A percentile compares a stretch with the other conserved stretches of the same genome.
Evolutionary conservation across 805 yeast species (phyloP).

Genomic region (Nakazawaea ambrosiae): DNA sequence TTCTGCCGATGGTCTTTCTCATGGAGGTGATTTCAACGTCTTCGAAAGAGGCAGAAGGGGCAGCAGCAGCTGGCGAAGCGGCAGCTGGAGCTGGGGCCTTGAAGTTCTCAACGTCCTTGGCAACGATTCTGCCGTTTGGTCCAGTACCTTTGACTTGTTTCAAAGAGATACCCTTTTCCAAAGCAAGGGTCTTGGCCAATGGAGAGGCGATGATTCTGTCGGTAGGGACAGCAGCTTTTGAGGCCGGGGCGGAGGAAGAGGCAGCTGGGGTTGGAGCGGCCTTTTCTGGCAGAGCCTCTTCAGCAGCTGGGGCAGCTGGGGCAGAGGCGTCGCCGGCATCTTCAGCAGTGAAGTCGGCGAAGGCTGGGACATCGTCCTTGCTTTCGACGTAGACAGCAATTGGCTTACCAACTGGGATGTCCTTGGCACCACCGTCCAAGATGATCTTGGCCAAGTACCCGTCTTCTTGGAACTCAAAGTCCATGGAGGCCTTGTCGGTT

Average conservation of each 20-base stretch:
- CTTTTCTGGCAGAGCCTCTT: slow-evolving; percentile 13
- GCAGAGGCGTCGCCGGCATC: slow-evolving; percentile 59
- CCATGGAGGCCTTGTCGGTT: slow-evolving; percentile 98
- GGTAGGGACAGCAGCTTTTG: slow-evolving; percentile 36
- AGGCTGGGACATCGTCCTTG: slow-evolving; percentile 76
- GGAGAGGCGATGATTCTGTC: slow-evolving; percentile 88
- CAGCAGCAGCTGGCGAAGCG: slow-evolving; percentile 36
- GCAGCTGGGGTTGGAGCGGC: slow-evolving; percentile 24
- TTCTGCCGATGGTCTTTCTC: slow-evolving; percentile 90
- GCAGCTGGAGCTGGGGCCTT: slow-evolving; percentile 39
- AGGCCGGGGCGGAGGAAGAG: slow-evolving; percentile 24
- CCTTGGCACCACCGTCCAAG: slow-evolving; percentile 79
- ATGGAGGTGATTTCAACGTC: slow-evolving; percentile 85
- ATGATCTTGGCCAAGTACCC: slow-evolving; percentile 86
- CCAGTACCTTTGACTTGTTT: slow-evolving; percentile 87
- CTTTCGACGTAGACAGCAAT: slow-evolving; percentile 96
- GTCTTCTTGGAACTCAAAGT: slow-evolving; percentile 96
- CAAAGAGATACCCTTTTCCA: slow-evolving; percentile 84
- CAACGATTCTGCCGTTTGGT: slow-evolving; percentile 90
- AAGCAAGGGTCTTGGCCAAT: slow-evolving; percentile 85
- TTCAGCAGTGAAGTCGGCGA: slow-evolving; percentile 73
- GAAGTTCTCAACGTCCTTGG: slow-evolving; percentile 79
- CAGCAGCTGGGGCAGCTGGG: slow-evolving; percentile 35
- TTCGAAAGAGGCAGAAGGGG: slow-evolving; percentile 55
- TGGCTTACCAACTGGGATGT: slow-evolving; percentile 90